Base-by-base conservation (phyloP, 2,329 filamentous ascomycete species). In the Saccharata proteae region DNA sequence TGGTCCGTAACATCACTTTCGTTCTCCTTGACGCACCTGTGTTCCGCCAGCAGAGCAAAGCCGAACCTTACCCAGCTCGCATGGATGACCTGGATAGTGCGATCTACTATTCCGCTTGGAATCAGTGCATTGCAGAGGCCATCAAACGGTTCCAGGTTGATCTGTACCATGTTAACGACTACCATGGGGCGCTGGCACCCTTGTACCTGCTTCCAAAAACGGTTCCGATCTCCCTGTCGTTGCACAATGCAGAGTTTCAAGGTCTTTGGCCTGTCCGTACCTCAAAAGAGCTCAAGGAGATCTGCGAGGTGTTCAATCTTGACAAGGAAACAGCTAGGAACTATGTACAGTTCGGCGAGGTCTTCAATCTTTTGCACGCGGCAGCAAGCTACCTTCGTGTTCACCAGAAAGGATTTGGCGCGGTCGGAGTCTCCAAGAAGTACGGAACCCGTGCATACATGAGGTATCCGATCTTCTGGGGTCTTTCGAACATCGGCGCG, bases 51-150 rank as follows among this genome's bases (percentile, higher is more conserved):
- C 74, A 79, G 46, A 69, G 68, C 3, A 69, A 69, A 42, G 57
- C 65, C 13, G 70, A 78, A 38, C 74, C 74, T 0, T 79, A 79
- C 43, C 74, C 75, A 11, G 60, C 72, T 21, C 67, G 74, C 18
- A 80, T 80, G 75, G 75, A 80, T 46, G 74, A 80, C 45, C 59
- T 79, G 32, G 71, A 76, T 39, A 73, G 67, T 39, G 75, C 75
- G 9, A 70, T 80, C 27, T 76, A 77, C 51, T 79, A 79, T 47
- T 77, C 71, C 3, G 73, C 72, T 3, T 80, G 75, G 75, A 80
- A 80, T 40, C 70, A 73, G 48, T 80, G 75, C 47, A 77, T 80
- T 42, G 72, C 74, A 6, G 64, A 74, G 41, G 57, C 72, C 2
- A 67, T 77, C 40, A 64, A 65, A 34, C 67, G 75, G 11, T 80